These are phyloP conservation scores for Pseudohalonectria lignicola DNA, from an alignment of 2,329 filamentous ascomycete species.

Conservation along the genomic window DNA sequence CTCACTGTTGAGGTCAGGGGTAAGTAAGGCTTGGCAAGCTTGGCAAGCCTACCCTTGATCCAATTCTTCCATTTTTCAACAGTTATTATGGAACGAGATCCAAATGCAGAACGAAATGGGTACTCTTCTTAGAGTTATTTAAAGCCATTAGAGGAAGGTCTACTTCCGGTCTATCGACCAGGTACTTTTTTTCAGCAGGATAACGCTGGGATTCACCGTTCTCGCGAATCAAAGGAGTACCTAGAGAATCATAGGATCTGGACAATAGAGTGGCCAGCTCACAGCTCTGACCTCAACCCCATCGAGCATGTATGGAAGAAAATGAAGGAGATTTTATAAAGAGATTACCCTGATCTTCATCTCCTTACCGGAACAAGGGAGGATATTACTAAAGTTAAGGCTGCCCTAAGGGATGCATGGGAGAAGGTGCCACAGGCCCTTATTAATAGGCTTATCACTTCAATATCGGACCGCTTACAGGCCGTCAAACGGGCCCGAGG, in stretches of 20 bases:
- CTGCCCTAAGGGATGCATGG: neutral
- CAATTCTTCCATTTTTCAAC: no score
- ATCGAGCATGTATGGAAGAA: slow-evolving; percentile 2
- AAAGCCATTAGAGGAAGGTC: neutral
- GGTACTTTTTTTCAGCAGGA: neutral
- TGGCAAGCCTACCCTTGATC: no score
- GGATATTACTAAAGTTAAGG: neutral
- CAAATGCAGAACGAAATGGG: neutral
- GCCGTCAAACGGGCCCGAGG: neutral
- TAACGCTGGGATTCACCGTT: neutral
- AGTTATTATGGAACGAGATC: neutral
- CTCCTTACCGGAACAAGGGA: neutral
- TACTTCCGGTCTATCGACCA: neutral
- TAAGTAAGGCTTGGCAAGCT: no score
- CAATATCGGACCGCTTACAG: neutral
- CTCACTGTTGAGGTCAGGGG: no score
- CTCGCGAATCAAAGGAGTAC: neutral
- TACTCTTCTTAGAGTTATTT: neutral
- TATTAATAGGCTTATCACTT: neutral
- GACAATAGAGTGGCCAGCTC: neutral
- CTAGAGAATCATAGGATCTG: neutral
- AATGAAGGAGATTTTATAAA: slow-evolving; percentile 1
- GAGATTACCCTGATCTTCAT: neutral
- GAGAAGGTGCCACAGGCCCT: neutral
- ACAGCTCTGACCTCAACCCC: slow-evolving; percentile 3